These are phyloP conservation scores for Phytomonas sp. DNA, from an alignment of 208 protist species.

Conservation along the genomic window DNA sequence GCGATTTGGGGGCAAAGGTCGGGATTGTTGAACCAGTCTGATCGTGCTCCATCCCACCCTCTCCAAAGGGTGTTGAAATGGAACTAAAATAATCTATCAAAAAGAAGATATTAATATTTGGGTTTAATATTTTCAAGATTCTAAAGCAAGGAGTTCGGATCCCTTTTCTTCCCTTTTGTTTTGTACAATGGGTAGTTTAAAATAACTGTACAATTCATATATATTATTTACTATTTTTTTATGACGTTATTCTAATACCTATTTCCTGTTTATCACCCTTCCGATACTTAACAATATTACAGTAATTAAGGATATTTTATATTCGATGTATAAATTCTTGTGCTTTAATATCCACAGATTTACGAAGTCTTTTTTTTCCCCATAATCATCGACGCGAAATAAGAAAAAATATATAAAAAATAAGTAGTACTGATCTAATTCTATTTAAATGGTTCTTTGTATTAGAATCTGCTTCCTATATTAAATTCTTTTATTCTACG, in stretches of 20 bases:
- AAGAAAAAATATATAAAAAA: not conserved
- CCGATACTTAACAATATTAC: not conserved
- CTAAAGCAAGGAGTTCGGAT: not conserved
- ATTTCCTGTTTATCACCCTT: not conserved
- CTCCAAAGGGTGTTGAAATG: not conserved
- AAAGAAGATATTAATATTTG: not conserved
- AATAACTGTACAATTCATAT: not conserved
- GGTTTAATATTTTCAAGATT: not conserved
- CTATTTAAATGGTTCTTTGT: not conserved
- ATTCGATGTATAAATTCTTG: not conserved
- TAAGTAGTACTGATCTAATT: not conserved
- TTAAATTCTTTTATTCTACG: not conserved
- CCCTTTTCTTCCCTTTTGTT: not conserved
- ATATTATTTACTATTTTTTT: conserved; percentile 1
- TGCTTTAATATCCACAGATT: not conserved
- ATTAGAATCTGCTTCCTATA: not conserved
- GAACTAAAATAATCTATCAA: not conserved
- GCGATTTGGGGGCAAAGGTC: conserved; percentile 26
- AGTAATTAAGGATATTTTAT: not conserved
- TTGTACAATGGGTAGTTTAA: not conserved
- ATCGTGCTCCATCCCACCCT: not conserved
- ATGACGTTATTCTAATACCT: not conserved
- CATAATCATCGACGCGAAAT: not conserved
- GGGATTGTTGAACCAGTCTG: not conserved
- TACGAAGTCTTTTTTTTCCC: not conserved